These are phyloP conservation scores for Inonotus obliquus DNA, from an alignment of 1,284 basidiomycete genomes.

Conservation along the genomic window DNA sequence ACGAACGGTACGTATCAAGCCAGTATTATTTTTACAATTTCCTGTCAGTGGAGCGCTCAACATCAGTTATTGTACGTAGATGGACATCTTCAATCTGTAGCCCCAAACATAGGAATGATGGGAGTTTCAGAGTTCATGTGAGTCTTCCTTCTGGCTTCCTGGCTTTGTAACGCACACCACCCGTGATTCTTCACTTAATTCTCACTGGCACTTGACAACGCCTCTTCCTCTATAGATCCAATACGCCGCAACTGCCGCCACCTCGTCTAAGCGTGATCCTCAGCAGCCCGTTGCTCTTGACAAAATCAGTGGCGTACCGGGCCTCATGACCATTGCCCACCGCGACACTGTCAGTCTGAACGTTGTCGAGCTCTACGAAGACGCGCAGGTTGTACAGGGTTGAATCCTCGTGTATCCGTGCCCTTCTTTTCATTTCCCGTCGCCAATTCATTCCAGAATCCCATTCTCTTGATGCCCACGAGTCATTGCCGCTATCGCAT, in stretches of 20 bases:
- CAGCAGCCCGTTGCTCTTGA: conserved; percentile 51
- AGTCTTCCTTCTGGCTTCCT: conserved; percentile 21
- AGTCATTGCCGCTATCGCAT: not conserved
- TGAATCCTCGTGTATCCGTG: not conserved
- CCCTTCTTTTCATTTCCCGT: not conserved
- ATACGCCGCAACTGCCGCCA: conserved; percentile 53
- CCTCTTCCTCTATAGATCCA: conserved; percentile 41
- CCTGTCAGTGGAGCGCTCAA: not conserved
- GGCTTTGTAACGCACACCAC: not conserved
- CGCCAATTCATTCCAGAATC: not conserved
- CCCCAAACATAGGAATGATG: conserved; percentile 44
- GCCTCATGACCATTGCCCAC: conserved; percentile 57
- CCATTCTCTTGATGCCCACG: not conserved
- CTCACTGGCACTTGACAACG: not conserved
- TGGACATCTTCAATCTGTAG: conserved; percentile 59
- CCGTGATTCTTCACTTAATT: not conserved
- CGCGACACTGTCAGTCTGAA: conserved; percentile 27
- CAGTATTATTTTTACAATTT: not conserved
- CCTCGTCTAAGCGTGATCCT: conserved; percentile 30
- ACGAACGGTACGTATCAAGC: conserved; percentile 56
- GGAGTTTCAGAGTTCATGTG: conserved; percentile 58
- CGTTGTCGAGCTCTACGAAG: conserved; percentile 3
- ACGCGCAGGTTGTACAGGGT: not conserved
- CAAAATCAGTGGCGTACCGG: conserved; percentile 46
- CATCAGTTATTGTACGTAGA: conserved; percentile 39